Conservation (phyloP, 2,329 filamentous ascomycete genomes). For the Fusarium staphyleae region DNA sequence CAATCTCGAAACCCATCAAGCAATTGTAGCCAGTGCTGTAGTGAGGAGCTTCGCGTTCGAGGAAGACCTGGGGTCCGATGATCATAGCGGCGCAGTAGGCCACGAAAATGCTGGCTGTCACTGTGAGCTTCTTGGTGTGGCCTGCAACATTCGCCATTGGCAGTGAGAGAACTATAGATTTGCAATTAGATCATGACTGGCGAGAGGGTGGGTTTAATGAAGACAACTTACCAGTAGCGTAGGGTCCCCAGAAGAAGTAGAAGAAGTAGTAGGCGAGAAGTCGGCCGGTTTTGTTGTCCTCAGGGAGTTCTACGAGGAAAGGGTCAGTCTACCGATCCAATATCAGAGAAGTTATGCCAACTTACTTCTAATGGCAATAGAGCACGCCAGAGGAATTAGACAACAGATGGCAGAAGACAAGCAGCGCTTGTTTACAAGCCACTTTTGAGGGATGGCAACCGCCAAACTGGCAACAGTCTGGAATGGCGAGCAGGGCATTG, state of each 20-base stretch:
- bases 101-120: constrained; percentile 53
- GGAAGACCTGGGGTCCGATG: constrained; percentile 40
- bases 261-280: constrained; percentile 16
- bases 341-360: too few relatives aligned
- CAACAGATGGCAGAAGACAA: constrained; percentile 16
- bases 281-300: constrained; percentile 50
- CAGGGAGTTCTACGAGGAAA: constrained; percentile 46
- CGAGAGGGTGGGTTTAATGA: constrained; percentile 5
- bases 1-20: constrained; percentile 3
- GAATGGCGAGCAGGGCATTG: too few relatives aligned
- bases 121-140: constrained; percentile 46
- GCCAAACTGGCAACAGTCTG: constrained; percentile 4
- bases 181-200: background rate
- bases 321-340: too few relatives aligned
- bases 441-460: constrained; percentile 18
- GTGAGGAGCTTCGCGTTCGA: constrained; percentile 54
- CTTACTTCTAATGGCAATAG: background rate
- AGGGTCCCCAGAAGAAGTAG: constrained; percentile 42
- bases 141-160: constrained; percentile 38
- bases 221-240: constrained; percentile 24
- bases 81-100: constrained; percentile 56
- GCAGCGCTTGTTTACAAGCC: constrained; percentile 19
- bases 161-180: constrained; percentile 21
- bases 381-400: constrained; percentile 15
- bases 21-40: constrained; percentile 45